phyloP scores from a whole-genome alignment of 2,329 filamentous ascomycete genomes.

The Blastomyces emzantsi region DNA sequence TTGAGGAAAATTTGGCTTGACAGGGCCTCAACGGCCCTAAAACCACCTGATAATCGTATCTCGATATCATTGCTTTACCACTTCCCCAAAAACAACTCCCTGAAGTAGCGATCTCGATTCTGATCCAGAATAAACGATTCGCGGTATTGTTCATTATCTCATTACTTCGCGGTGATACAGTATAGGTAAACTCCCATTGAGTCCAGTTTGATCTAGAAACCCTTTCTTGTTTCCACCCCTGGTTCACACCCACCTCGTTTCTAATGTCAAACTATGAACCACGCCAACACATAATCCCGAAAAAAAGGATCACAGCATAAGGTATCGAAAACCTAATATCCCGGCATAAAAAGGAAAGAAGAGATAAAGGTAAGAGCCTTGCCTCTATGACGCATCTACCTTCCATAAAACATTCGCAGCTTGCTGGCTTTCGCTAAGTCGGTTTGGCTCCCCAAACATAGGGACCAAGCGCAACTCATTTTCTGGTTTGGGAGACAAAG shows the following conservation, averaged over 20 bases:
- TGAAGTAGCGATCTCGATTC: neutral
- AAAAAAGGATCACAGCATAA: neutral
- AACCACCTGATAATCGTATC: neutral
- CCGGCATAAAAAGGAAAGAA: neutral
- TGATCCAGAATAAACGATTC: neutral
- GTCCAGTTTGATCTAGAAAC: neutral
- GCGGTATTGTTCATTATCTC: neutral
- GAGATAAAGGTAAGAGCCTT: neutral
- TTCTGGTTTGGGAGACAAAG: neutral
- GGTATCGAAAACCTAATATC: neutral
- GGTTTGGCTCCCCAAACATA: neutral
- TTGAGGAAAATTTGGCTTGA: neutral
- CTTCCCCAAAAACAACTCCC: neutral
- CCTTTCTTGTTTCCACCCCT: neutral
- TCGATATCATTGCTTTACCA: neutral
- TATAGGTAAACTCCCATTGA: neutral
- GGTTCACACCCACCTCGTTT: neutral
- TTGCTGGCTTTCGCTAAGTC: constrained; percentile 1
- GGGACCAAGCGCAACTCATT: neutral
- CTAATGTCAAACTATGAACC: neutral
- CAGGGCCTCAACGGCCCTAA: neutral
- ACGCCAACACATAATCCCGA: neutral
- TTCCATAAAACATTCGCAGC: neutral
- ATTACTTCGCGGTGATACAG: neutral
- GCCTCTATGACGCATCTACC: too few relatives aligned